Conservation (phyloP, 139 green algal species). For the Auxenochlorella protothecoides region DNA sequence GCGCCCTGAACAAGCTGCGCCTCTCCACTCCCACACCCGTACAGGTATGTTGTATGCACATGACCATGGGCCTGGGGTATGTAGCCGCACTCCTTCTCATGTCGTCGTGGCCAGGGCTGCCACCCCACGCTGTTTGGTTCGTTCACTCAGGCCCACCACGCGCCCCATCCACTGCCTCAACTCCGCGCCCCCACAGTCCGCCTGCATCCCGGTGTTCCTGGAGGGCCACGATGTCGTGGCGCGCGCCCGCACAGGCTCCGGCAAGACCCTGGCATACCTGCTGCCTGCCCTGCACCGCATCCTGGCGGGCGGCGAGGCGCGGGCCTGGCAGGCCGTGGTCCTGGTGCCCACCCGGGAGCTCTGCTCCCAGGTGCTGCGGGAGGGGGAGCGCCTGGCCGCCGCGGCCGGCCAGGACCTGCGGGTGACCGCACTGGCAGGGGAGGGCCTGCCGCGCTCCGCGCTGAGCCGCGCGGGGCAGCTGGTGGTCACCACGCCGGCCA, state of each 20-base stretch:
- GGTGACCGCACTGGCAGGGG: conserved; percentile 16
- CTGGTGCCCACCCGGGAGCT: conserved; percentile 90
- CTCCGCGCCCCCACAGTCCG: conserved; percentile 9
- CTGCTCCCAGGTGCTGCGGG: conserved; percentile 71
- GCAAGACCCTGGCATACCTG: conserved; percentile 87
- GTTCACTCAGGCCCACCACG: not conserved
- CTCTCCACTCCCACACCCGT: conserved; percentile 54
- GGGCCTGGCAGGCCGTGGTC: conserved; percentile 57
- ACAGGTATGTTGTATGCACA: conserved; percentile 24
- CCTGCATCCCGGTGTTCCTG: conserved; percentile 55
- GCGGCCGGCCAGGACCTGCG: conserved; percentile 14
- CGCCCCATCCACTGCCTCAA: not conserved
- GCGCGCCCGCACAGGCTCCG: conserved; percentile 65
- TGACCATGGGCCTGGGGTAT: too few relatives aligned
- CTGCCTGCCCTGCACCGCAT: conserved; percentile 66
- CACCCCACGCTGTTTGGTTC: not conserved
- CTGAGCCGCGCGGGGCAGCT: conserved; percentile 49
- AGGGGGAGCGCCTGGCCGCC: not conserved
- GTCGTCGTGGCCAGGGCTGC: not conserved
- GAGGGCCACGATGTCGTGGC: conserved; percentile 76
- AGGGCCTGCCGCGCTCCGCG: conserved; percentile 20
- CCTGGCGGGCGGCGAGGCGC: conserved; percentile 26
- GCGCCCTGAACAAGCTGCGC: conserved; percentile 52
- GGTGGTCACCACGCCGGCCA: conserved; percentile 72
- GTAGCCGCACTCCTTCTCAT: not conserved